phyloP scores from a whole-genome alignment of 2,329 filamentous ascomycete genomes.

The Diaporthe humulicola region DNA sequence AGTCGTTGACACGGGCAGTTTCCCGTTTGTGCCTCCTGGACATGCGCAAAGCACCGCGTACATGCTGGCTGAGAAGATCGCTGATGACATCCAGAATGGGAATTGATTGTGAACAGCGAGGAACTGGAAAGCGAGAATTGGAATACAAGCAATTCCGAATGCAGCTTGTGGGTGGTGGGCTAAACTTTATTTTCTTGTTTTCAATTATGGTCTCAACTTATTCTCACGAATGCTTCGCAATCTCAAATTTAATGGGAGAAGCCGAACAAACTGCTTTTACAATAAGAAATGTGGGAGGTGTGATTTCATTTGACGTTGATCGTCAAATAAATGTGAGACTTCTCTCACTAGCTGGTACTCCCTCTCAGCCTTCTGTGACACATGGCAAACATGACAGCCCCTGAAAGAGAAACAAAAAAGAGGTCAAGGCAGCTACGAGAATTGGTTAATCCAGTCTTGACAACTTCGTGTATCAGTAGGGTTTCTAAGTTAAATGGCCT shows the following conservation, averaged over 20 bases:
- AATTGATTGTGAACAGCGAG: background rate
- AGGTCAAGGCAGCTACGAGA: background rate
- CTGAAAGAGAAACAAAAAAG: background rate
- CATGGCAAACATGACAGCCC: background rate
- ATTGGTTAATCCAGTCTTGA: background rate
- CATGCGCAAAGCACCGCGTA: slow-evolving; percentile 65
- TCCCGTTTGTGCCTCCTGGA: slow-evolving; percentile 61
- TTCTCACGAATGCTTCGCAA: background rate
- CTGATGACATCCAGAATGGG: slow-evolving; percentile 37
- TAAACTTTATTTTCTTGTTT: background rate
- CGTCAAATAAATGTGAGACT: background rate
- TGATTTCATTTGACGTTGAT: background rate
- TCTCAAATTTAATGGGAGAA: background rate
- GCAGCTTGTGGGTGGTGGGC: background rate
- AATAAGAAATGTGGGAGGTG: background rate
- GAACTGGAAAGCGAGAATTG: background rate
- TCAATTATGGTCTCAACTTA: background rate
- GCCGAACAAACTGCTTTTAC: too few species aligned
- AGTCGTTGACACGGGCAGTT: slow-evolving; percentile 61
- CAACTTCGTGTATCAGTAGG: background rate
- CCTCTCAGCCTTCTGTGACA: background rate
- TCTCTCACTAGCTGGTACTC: background rate
- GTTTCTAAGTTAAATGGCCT: background rate
- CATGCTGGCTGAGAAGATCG: slow-evolving; percentile 61
- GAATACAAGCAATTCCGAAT: background rate